phyloP scores from a whole-genome alignment of 371 early-diverging fungal genomes.

The Parasitella parasitica region DNA sequence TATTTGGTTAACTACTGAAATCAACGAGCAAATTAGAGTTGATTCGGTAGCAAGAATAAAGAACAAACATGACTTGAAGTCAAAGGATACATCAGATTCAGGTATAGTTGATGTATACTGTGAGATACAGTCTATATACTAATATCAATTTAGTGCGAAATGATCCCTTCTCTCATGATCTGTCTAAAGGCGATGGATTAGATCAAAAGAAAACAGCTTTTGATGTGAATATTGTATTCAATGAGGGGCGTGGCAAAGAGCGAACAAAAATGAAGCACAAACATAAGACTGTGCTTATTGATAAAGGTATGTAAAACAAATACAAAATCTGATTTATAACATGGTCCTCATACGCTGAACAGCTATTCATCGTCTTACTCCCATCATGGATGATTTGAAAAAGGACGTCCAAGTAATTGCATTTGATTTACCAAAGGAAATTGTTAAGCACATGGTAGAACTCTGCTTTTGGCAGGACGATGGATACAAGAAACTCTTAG shows the following conservation, averaged over 20 bases:
- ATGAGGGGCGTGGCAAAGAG: slow-evolving; percentile 43
- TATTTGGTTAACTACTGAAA: slow-evolving; percentile 66
- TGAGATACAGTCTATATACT: neutral
- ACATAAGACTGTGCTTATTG: slow-evolving; percentile 65
- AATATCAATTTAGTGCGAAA: slow-evolving; percentile 21
- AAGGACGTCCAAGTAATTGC: slow-evolving; percentile 69
- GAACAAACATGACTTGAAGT: slow-evolving; percentile 56
- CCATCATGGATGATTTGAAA: slow-evolving; percentile 54
- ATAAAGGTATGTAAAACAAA: slow-evolving; percentile 53
- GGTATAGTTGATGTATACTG: slow-evolving; percentile 11
- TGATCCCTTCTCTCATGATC: slow-evolving; percentile 35
- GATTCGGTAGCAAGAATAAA: slow-evolving; percentile 51
- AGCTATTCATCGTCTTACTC: slow-evolving; percentile 58
- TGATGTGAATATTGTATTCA: slow-evolving; percentile 46
- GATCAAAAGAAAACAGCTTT: slow-evolving; percentile 38
- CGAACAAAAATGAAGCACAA: slow-evolving; percentile 67
- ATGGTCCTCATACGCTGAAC: neutral
- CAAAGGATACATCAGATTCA: slow-evolving; percentile 51
- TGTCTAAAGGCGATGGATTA: slow-evolving; percentile 30
- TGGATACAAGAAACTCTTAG: slow-evolving; percentile 55
- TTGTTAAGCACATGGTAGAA: slow-evolving; percentile 56
- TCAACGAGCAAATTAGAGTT: slow-evolving; percentile 63
- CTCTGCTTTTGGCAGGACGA: slow-evolving; percentile 64
- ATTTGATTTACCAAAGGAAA: slow-evolving; percentile 63
- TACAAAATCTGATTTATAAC: neutral